These are phyloP conservation scores for Fraxinus baroniana DNA, from an alignment of 305 asterid species.

Conservation along the genomic window DNA sequence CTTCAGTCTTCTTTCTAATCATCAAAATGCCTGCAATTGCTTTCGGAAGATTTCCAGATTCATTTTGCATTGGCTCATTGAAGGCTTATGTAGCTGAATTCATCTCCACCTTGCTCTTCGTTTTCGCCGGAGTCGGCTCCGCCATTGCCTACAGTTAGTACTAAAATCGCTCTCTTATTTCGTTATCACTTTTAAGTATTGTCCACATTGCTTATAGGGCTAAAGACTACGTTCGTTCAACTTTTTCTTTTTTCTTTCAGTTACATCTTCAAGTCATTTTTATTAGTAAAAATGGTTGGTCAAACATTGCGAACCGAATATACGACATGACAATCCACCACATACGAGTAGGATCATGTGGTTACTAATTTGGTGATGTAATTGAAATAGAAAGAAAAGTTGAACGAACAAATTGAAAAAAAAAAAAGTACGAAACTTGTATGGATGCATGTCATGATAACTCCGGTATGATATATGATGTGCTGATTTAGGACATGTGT, in stretches of 20 bases:
- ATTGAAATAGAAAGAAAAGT: too few species aligned
- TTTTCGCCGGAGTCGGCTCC: constrained; percentile 92
- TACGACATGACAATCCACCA: too few species aligned
- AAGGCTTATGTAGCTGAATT: constrained; percentile 86
- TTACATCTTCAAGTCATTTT: background rate
- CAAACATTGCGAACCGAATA: background rate
- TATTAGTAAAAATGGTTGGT: background rate
- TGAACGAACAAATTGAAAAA: background rate
- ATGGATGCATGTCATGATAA: background rate
- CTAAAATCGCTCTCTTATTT: background rate
- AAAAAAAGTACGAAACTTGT: background rate
- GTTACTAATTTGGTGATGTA: background rate
- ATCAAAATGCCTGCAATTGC: constrained; percentile 65
- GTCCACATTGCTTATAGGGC: too few species aligned
- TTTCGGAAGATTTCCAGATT: constrained; percentile 71
- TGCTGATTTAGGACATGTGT: background rate
- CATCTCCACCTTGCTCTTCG: constrained; percentile 84
- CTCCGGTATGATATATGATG: background rate
- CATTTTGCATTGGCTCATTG: constrained; percentile 53
- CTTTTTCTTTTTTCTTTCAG: background rate
- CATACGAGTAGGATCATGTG: background rate
- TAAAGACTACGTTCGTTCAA: background rate
- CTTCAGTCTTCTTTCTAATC: background rate
- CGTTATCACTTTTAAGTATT: background rate
- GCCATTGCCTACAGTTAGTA: constrained; percentile 75